phyloP scores from a whole-genome alignment of 352 stramenopile genomes.

The Phytophthora pseudosyringae region DNA sequence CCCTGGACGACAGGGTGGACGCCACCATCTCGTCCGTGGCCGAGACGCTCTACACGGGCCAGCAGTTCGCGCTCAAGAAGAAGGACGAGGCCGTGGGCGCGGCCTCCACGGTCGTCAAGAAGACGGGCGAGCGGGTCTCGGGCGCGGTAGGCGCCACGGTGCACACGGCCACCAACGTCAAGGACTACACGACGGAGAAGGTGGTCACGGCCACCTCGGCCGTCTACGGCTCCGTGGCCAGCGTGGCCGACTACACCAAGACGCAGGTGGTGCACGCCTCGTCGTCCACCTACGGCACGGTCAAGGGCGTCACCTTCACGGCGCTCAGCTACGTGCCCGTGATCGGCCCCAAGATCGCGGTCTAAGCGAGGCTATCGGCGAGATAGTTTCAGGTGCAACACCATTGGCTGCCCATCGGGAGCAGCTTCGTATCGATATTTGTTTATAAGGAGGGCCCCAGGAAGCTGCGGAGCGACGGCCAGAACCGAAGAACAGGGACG shows the following conservation, averaged over 20 bases:
- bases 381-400: slow-evolving; percentile 4
- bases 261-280: slow-evolving; percentile 71
- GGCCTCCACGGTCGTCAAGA: slow-evolving; percentile 47
- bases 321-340: slow-evolving; percentile 66
- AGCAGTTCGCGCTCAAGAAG: slow-evolving; percentile 71
- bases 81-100: slow-evolving; percentile 63
- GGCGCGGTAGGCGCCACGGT: slow-evolving; percentile 50
- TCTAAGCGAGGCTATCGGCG: slow-evolving; percentile 14
- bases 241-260: slow-evolving; percentile 69
- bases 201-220: slow-evolving; percentile 41
- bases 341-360: slow-evolving; percentile 61
- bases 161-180: slow-evolving; percentile 52
- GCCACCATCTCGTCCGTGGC: slow-evolving; percentile 55
- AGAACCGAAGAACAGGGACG: slow-evolving; percentile 16
- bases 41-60: slow-evolving; percentile 60
- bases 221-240: slow-evolving; percentile 51
- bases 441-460: slow-evolving; percentile 11
- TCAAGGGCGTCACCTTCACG: slow-evolving; percentile 58
- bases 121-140: slow-evolving; percentile 52
- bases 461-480: background rate
- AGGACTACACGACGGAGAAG: slow-evolving; percentile 67
- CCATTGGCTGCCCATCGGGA: background rate
- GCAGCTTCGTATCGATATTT: slow-evolving; percentile 22
- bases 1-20: slow-evolving; percentile 76
- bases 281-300: slow-evolving; percentile 66